These are phyloP conservation scores for Linderina pennispora DNA, from an alignment of 192 early-diverging fungal species.

Conservation along the genomic window DNA sequence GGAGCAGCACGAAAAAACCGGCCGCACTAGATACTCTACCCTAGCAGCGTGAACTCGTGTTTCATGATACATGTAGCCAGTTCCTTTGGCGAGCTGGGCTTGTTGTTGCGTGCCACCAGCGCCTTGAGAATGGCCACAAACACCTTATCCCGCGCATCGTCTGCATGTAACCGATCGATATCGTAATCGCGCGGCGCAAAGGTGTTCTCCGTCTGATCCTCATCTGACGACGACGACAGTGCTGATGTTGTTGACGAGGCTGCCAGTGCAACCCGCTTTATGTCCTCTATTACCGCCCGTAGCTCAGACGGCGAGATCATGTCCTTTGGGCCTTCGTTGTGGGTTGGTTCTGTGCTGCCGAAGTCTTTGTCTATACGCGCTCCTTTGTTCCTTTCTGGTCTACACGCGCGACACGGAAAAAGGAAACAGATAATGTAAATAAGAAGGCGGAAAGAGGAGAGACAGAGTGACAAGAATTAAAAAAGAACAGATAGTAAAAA, in stretches of 20 bases:
- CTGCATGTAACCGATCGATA: slow-evolving; percentile 57
- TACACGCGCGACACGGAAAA: too few species aligned
- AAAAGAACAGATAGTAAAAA: neutral
- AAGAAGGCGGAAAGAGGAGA: too few species aligned
- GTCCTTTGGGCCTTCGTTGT: too few species aligned
- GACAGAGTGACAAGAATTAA: neutral
- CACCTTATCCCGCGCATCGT: slow-evolving; percentile 80
- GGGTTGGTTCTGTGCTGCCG: too few species aligned
- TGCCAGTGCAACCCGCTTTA: slow-evolving; percentile 31
- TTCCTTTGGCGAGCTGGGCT: slow-evolving; percentile 77
- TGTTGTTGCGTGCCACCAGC: slow-evolving; percentile 65
- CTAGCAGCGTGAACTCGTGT: slow-evolving; percentile 70
- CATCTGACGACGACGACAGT: slow-evolving; percentile 6
- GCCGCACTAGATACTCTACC: slow-evolving; percentile 57
- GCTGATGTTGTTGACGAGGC: neutral
- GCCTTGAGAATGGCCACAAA: slow-evolving; percentile 84
- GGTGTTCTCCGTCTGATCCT: slow-evolving; percentile 32
- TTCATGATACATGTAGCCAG: slow-evolving; percentile 72
- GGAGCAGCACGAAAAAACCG: neutral
- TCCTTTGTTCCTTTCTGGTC: too few species aligned
- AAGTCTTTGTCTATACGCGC: neutral
- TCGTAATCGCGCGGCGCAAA: slow-evolving; percentile 37
- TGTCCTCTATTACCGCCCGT: slow-evolving; percentile 31
- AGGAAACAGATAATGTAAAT: too few species aligned
- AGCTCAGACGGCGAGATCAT: slow-evolving; percentile 43